Evolutionary conservation across 805 yeast species (phyloP).

Genomic region (Kuraishia molischiana): DNA sequence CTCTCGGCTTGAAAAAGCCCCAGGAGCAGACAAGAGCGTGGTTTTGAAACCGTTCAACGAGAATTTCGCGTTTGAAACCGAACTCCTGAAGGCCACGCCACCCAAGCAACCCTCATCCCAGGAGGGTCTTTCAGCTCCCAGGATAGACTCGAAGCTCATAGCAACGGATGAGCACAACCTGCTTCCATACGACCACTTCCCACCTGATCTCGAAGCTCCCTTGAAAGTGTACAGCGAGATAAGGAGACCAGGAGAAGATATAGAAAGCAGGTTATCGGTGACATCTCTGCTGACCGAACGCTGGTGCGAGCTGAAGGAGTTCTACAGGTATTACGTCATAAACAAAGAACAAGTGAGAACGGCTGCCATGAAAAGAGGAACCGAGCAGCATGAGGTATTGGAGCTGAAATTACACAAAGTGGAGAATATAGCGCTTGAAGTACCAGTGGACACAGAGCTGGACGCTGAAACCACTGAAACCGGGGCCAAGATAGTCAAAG

Average conservation of each 20-base stretch:
- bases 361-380: conserved; percentile 36
- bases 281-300: conserved; percentile 46
- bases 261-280: conserved; percentile 35
- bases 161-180: not conserved
- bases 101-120: not conserved
- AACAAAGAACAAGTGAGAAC: conserved; percentile 22
- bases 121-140: not conserved
- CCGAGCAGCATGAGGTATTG: conserved; percentile 31
- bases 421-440: conserved; percentile 7
- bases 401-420: conserved; percentile 38
- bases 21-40: not conserved
- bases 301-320: conserved; percentile 62
- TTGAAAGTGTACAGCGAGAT: conserved; percentile 8
- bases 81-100: not conserved
- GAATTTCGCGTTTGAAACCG: not conserved
- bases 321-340: conserved; percentile 42
- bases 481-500: conserved; percentile 1
- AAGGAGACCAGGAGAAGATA: not conserved
- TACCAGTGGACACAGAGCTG: conserved; percentile 1
- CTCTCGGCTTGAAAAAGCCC: not conserved
- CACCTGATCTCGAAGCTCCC: conserved; percentile 9
- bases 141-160: not conserved
- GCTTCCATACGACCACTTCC: conserved; percentile 12
- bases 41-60: not conserved
- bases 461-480: not conserved